Evolutionary conservation across 257 asterid species (phyloP).

Genomic region (Cinchona pubescens): DNA sequence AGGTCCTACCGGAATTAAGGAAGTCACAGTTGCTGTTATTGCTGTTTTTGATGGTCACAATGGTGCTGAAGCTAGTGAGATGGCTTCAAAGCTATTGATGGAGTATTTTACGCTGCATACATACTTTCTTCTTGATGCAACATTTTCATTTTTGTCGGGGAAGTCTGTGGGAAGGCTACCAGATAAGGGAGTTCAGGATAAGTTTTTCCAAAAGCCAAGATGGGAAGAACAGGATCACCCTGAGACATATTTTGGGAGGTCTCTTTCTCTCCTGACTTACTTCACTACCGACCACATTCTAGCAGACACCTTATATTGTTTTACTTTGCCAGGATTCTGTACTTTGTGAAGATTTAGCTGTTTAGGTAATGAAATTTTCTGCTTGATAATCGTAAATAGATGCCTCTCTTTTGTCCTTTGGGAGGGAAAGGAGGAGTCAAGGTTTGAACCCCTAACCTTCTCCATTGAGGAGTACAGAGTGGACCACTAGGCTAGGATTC

Average conservation of each 20-base stretch:
- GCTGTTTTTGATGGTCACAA: conserved; percentile 98
- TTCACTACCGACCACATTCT: neutral
- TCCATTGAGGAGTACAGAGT: neutral
- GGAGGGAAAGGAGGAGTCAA: neutral
- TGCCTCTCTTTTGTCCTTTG: neutral
- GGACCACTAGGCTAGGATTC: neutral
- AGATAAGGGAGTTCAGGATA: conserved; percentile 33
- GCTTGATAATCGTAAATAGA: neutral
- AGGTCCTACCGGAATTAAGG: conserved; percentile 68
- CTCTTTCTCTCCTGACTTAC: neutral
- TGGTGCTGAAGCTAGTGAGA: conserved; percentile 94
- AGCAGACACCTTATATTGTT: neutral
- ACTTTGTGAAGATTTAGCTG: neutral
- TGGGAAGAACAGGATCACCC: conserved; percentile 48
- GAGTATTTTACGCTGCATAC: conserved; percentile 85
- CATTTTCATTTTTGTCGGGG: conserved; percentile 63
- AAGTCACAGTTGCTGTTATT: conserved; percentile 71
- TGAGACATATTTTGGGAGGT: conserved; percentile 69
- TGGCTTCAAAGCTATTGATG: conserved; percentile 70
- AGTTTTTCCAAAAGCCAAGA: conserved; percentile 36
- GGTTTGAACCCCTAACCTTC: neutral
- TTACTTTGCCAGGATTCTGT: neutral
- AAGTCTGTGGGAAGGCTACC: conserved; percentile 55
- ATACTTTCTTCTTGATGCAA: conserved; percentile 79
- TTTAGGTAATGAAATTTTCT: neutral